A percentile compares a stretch with the other conserved stretches of the same genome.
Evolutionary conservation across 2,329 filamentous ascomycete species (phyloP).

Genomic region (Pseudocercospora cruenta): DNA sequence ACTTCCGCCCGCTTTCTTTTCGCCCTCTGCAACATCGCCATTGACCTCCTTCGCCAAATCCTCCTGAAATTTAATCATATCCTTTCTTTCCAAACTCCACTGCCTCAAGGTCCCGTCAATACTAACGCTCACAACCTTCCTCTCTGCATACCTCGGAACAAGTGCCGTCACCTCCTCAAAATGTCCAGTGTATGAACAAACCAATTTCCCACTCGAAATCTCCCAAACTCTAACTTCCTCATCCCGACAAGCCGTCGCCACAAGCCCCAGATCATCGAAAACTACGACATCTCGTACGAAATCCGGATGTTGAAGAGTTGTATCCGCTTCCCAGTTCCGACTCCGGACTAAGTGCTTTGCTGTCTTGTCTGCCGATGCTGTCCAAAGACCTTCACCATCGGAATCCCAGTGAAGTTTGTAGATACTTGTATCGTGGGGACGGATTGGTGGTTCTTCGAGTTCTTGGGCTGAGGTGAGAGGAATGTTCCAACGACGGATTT

Average conservation of each 20-base stretch:
- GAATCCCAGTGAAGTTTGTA: constrained; percentile 72
- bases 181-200: constrained; percentile 66
- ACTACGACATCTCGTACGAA: constrained; percentile 84
- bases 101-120: constrained; percentile 87
- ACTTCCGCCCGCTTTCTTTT: constrained; percentile 49
- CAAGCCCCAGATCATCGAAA: constrained; percentile 67
- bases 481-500: constrained; percentile 77
- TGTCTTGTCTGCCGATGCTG: constrained; percentile 87
- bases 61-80: constrained; percentile 60
- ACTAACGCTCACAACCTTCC: constrained; percentile 73
- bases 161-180: constrained; percentile 91
- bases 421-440: constrained; percentile 87
- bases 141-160: constrained; percentile 54
- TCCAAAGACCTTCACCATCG: constrained; percentile 77
- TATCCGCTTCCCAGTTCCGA: constrained; percentile 71
- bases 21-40: constrained; percentile 46
- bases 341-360: constrained; percentile 75
- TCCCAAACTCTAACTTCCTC: constrained; percentile 94
- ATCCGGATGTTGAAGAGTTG: constrained; percentile 77
- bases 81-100: constrained; percentile 72
- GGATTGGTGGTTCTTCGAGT: constrained; percentile 57
- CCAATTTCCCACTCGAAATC: constrained; percentile 35
- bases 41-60: constrained; percentile 55
- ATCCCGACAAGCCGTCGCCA: constrained; percentile 85
- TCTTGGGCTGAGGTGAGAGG: constrained; percentile 58